Evolutionary conservation across 768 basidiomycete species (phyloP).

Genomic region (Collybia mongolica): DNA sequence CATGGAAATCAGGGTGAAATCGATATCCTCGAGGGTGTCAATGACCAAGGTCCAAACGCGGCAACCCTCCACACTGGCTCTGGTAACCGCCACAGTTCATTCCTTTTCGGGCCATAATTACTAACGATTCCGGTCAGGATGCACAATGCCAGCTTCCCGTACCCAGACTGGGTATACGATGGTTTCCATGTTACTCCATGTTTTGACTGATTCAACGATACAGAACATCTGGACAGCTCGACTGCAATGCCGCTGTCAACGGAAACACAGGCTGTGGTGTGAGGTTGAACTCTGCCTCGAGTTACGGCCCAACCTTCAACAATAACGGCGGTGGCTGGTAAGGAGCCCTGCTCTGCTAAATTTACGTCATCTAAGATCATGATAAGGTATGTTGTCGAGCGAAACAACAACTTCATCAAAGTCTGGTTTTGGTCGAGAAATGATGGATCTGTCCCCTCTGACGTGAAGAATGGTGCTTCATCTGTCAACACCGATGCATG

Average conservation of each 20-base stretch:
- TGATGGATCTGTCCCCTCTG: constrained; percentile 42
- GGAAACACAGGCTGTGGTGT: constrained; percentile 62
- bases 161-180: constrained; percentile 42
- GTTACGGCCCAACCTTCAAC: constrained; percentile 62
- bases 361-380: no score
- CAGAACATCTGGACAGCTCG: constrained; percentile 35
- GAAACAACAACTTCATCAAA: constrained; percentile 52
- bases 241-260: constrained; percentile 49
- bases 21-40: constrained; percentile 41
- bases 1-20: constrained; percentile 1
- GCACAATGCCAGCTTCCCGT: constrained; percentile 51
- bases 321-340: constrained; percentile 62
- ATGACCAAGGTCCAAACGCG: constrained; percentile 34
- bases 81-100: constrained; percentile 37
- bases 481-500: constrained; percentile 48
- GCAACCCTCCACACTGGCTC: constrained; percentile 34
- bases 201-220: constrained; percentile 8
- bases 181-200: constrained; percentile 30
- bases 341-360: constrained; percentile 6
- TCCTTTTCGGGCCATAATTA: constrained; percentile 22
- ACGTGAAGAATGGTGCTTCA: constrained; percentile 38
- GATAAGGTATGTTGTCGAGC: constrained; percentile 61
- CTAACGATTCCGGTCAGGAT: constrained; percentile 35
- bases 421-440: constrained; percentile 75
- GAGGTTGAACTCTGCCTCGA: constrained; percentile 32